Evolutionary conservation across 805 yeast genomes (phyloP).

Genomic region (Teunomyces funiuensis): DNA sequence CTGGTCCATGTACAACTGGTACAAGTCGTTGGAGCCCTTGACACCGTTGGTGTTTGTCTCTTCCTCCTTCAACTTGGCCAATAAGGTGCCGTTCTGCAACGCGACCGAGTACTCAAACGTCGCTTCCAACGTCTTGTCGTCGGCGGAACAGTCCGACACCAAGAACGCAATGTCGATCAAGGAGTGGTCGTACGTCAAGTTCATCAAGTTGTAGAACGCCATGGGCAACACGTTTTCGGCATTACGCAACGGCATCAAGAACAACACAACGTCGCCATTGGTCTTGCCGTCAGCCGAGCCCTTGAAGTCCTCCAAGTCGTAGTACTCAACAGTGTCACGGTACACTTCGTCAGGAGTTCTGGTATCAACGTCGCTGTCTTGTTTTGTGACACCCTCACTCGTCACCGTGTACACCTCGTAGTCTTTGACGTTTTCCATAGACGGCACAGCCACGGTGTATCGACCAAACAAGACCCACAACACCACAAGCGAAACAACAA

Average conservation of each 20-base stretch:
- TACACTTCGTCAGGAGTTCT: constrained; percentile 33
- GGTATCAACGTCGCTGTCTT: constrained; percentile 2
- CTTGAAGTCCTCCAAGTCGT: constrained; percentile 57
- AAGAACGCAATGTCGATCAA: constrained; percentile 77
- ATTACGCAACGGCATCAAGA: constrained; percentile 75
- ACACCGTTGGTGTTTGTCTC: constrained; percentile 37
- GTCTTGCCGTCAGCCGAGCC: constrained; percentile 52
- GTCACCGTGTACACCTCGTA: constrained; percentile 30
- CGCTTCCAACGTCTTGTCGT: constrained; percentile 64
- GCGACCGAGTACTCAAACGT: constrained; percentile 64
- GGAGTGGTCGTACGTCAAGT: constrained; percentile 79
- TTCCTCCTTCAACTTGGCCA: constrained; percentile 44
- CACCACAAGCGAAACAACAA: constrained; percentile 6
- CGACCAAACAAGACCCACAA: constrained; percentile 11
- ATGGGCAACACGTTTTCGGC: constrained; percentile 76
- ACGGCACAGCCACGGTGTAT: not conserved
- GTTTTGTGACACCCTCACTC: constrained; percentile 27
- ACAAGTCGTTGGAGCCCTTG: constrained; percentile 60
- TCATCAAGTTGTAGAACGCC: constrained; percentile 84
- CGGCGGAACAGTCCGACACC: constrained; percentile 75
- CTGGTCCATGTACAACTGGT: constrained; percentile 67
- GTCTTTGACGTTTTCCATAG: constrained; percentile 1
- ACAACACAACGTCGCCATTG: constrained; percentile 61
- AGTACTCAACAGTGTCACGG: constrained; percentile 53
- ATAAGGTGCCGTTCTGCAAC: constrained; percentile 69